These are phyloP conservation scores for Calonectria pseudoreteaudii DNA, from an alignment of 2,329 filamentous ascomycete genomes.

Conservation along the genomic window DNA sequence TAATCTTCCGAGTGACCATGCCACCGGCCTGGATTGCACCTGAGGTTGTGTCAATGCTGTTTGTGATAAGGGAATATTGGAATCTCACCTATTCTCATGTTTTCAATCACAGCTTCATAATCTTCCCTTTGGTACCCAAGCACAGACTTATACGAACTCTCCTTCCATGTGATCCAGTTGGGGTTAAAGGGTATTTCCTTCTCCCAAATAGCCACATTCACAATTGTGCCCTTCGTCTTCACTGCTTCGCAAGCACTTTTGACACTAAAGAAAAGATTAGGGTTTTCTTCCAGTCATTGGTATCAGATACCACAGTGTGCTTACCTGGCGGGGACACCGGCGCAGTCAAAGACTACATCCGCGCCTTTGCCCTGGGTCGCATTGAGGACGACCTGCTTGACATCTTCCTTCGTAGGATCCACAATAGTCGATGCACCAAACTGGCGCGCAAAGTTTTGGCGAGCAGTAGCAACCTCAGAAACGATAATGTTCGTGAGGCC, in stretches of 20 bases:
- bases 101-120: slow-evolving; percentile 68
- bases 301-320: not conserved
- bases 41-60: slow-evolving; percentile 34
- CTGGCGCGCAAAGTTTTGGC: slow-evolving; percentile 54
- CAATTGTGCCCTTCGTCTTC: slow-evolving; percentile 65
- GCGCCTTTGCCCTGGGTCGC: slow-evolving; percentile 63
- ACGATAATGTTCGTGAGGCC: slow-evolving; percentile 61
- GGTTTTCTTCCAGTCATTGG: fast-evolving
- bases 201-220: slow-evolving; percentile 76
- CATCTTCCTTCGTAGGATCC: slow-evolving; percentile 56
- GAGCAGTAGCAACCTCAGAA: slow-evolving; percentile 57
- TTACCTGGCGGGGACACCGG: slow-evolving; percentile 59
- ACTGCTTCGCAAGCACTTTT: slow-evolving; percentile 59
- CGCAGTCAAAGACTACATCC: slow-evolving; percentile 72
- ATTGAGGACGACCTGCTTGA: slow-evolving; percentile 57
- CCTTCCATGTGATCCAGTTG: slow-evolving; percentile 43
- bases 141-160: slow-evolving; percentile 41
- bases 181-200: slow-evolving; percentile 47
- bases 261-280: slow-evolving; percentile 28
- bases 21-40: slow-evolving; percentile 62
- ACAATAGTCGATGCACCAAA: slow-evolving; percentile 60
- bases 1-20: slow-evolving; percentile 72
- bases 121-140: slow-evolving; percentile 51
- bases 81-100: slow-evolving; percentile 34
- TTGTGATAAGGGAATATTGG: fast-evolving